Conservation (phyloP, 768 basidiomycete genomes). For the Leccinum barrowsii region DNA sequence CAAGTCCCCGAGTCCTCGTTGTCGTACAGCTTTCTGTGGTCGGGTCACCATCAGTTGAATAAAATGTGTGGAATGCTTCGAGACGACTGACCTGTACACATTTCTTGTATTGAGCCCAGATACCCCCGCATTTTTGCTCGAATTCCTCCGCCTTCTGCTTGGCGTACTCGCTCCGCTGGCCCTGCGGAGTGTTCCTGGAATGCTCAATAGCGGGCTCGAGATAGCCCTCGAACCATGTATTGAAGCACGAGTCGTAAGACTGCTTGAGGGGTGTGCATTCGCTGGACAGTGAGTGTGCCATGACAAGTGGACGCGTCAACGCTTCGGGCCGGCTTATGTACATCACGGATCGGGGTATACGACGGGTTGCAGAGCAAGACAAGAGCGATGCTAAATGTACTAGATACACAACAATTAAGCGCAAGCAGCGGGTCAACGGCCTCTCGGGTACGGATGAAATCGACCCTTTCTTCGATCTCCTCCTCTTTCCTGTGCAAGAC, state of each 20-base stretch:
- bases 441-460: slow-evolving; percentile 29
- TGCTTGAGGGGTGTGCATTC: slow-evolving; percentile 90
- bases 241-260: slow-evolving; percentile 92
- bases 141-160: slow-evolving; percentile 85
- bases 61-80: not conserved
- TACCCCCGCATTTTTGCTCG: slow-evolving; percentile 75
- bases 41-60: not conserved
- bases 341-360: slow-evolving; percentile 1
- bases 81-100: slow-evolving; percentile 72
- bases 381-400: slow-evolving; percentile 8
- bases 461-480: slow-evolving; percentile 20
- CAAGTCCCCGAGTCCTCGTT: slow-evolving; percentile 70
- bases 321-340: slow-evolving; percentile 17
- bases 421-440: slow-evolving; percentile 14
- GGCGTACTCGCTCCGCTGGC: slow-evolving; percentile 57
- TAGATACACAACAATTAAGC: slow-evolving; percentile 10
- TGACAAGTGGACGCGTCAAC: slow-evolving; percentile 22
- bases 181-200: slow-evolving; percentile 36
- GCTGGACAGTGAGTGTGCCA: slow-evolving; percentile 78
- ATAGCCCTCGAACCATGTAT: slow-evolving; percentile 97
- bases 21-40: slow-evolving; percentile 70
- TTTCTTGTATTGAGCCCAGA: slow-evolving; percentile 76
- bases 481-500: slow-evolving; percentile 16
- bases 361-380: not conserved
- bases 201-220: slow-evolving; percentile 70